Percentiles rank a stretch among this genome's conserved stretches.
Conservation (phyloP, 2,329 filamentous ascomycete genomes). For the Xylariaceae sp. region DNA sequence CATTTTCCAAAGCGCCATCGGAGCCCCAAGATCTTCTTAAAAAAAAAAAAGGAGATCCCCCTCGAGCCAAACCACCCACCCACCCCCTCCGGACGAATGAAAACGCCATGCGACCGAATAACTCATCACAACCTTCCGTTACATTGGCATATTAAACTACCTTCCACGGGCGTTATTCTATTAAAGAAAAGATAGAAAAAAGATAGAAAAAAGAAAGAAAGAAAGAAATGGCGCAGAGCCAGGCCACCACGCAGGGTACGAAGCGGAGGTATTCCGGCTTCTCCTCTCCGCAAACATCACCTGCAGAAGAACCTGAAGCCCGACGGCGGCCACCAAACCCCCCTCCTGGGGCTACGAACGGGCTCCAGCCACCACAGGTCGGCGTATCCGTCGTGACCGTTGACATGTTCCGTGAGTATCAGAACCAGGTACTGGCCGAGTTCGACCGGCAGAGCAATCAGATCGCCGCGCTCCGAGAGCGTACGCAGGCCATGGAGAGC, state of each 20-base stretch:
- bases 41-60: too few species aligned
- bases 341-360: conserved; percentile 13
- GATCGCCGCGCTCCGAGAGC: conserved; percentile 11
- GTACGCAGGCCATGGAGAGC: conserved; percentile 14
- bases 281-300: conserved; percentile 16
- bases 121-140: too few species aligned
- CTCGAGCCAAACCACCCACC: too few species aligned
- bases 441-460: conserved; percentile 13
- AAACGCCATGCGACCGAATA: too few species aligned
- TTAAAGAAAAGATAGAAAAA: too few species aligned
- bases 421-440: conserved; percentile 12
- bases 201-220: too few species aligned
- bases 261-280: conserved; percentile 17
- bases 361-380: conserved; percentile 18
- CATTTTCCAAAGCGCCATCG: too few species aligned
- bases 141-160: too few species aligned
- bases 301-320: conserved; percentile 16
- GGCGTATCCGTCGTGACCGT: conserved; percentile 19
- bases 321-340: conserved; percentile 15
- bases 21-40: too few species aligned
- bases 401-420: conserved; percentile 20
- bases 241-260: conserved; percentile 16
- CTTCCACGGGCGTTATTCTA: too few species aligned
- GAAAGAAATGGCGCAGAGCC: conserved; percentile 16
- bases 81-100: too few species aligned